Percentiles rank a stretch among this genome's conserved stretches.
Evolutionary conservation across 176 grass and related monocot genomes (phyloP).

Genomic region (Carex cristatella): DNA sequence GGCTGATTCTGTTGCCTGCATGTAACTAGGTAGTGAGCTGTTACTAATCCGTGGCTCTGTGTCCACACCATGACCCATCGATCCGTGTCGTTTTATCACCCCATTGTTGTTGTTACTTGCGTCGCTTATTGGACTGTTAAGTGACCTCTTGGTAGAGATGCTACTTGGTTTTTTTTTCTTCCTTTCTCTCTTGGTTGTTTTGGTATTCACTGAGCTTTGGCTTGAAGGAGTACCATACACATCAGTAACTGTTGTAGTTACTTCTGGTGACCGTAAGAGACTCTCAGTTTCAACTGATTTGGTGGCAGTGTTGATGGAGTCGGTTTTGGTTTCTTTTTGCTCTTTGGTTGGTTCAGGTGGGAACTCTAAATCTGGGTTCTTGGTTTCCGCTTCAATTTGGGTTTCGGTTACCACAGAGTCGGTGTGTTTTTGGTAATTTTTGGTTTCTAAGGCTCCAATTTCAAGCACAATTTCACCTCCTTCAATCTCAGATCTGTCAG

Average conservation of each 20-base stretch:
- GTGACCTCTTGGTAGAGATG: constrained; percentile 47
- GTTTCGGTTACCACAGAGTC: not conserved
- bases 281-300: constrained; percentile 16
- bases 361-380: constrained; percentile 1
- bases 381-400: not conserved
- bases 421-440: constrained; percentile 21
- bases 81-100: constrained; percentile 3
- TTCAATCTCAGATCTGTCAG: constrained; percentile 91
- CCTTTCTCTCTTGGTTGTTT: constrained; percentile 44
- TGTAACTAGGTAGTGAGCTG: constrained; percentile 80
- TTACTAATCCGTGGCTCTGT: constrained; percentile 78
- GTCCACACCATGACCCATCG: constrained; percentile 14
- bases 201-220: constrained; percentile 69
- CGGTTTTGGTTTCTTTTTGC: not conserved
- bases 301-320: not conserved
- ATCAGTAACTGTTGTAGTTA: constrained; percentile 40
- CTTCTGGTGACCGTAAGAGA: constrained; percentile 45
- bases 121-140: constrained; percentile 33
- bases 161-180: constrained; percentile 45
- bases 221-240: constrained; percentile 79
- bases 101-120: constrained; percentile 12
- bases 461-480: constrained; percentile 93
- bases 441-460: constrained; percentile 64
- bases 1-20: constrained; percentile 95
- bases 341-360: constrained; percentile 13